A percentile compares a stretch with the other conserved stretches of the same genome.
phyloP scores from a whole-genome alignment of 192 early-diverging fungal genomes.

The Entomortierella lignicola region DNA sequence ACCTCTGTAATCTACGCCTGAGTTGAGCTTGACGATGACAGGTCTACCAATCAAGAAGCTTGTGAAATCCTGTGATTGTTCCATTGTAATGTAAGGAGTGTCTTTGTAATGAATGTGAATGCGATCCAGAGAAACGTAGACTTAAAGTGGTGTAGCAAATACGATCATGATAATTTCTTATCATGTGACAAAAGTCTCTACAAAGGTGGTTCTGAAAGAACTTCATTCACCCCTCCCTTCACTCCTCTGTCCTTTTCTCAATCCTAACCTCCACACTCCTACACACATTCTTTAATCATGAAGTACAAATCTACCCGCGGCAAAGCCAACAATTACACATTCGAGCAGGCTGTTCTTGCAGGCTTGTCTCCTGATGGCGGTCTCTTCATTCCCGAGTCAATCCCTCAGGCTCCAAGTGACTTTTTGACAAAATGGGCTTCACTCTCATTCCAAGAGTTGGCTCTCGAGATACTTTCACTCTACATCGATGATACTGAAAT shows the following conservation, averaged over 20 bases:
- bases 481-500: constrained; percentile 88
- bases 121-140: background rate
- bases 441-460: constrained; percentile 85
- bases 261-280: background rate
- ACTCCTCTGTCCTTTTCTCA: background rate
- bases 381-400: constrained; percentile 88
- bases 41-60: constrained; percentile 83
- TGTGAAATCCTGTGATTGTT: constrained; percentile 91
- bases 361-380: constrained; percentile 95
- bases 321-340: constrained; percentile 71
- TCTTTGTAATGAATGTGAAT: constrained; percentile 1
- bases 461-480: constrained; percentile 82
- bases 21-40: constrained; percentile 95
- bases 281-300: constrained; percentile 71
- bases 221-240: background rate
- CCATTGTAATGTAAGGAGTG: constrained; percentile 46
- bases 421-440: constrained; percentile 78
- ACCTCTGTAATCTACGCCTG: constrained; percentile 96
- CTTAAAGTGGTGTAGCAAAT: background rate
- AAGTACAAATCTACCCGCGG: constrained; percentile 93
- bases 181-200: background rate
- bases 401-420: constrained; percentile 79
- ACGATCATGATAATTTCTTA: background rate
- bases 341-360: constrained; percentile 92
- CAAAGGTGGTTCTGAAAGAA: background rate